Evolutionary conservation across 1,139 yeast species (phyloP), one percentile per base, ranked within the genome.

Genomic region (Hyphopichia fennica): DNA sequence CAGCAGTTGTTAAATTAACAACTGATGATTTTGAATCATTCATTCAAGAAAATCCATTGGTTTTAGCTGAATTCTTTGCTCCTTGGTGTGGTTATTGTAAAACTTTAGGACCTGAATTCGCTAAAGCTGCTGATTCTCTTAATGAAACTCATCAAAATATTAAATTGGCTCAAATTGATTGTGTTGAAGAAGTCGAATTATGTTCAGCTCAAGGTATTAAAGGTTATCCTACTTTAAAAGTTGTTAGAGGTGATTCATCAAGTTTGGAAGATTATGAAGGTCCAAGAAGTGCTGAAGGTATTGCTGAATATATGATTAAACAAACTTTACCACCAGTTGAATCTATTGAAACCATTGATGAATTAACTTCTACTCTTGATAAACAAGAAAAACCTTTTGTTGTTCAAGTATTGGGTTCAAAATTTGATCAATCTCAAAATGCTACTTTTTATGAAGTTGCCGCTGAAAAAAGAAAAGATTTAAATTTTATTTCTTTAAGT

Each of bases 41-140:
- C 64, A 67, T 93, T 48, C 69, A 70, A 37, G 81, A 77, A 43
- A 85, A 90, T 67, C 86, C 91, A 27, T 75, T 91, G 54, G 95
- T 90, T 20, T 75, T 93, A 54, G 93, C 96, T 32, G 98, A 93
- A 73, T 93, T 93, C 73, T 93, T 83, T 65, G 99, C 99, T 25
- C 98, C 99, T 61, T 93, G 99, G 99, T 93, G 99, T 77, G 99
- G 99, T 18, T 96, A 93, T 72, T 93, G 99, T 77, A 90, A 93
- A 77, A 81, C 81, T 46, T 77, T 93, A 53, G 98, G 93, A 18
- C 99, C 99, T 41, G 93, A 93, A 67, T 91, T 80, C 62, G 79
- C 86, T 52, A 67, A 78, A 57, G 99, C 98, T 41, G 97, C 99
- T 42, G 85, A 87, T 50, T 55, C 63, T 20, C 76, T 93, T 60